phyloP scores from a whole-genome alignment of 1,139 yeast genomes.

The Geotrichum europaeum region DNA sequence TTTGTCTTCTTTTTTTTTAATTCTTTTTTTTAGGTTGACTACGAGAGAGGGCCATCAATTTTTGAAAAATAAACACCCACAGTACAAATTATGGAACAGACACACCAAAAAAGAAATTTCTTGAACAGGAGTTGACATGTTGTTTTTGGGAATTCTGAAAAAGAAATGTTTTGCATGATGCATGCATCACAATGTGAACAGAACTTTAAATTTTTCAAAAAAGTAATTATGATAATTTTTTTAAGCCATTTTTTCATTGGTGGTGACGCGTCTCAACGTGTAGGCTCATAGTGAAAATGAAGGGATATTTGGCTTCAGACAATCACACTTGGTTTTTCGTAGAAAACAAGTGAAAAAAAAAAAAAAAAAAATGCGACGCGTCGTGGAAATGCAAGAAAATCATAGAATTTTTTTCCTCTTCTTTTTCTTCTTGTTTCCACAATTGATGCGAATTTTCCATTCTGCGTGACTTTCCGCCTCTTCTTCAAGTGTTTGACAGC shows the following conservation, averaged over 20 bases:
- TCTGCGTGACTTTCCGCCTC: neutral
- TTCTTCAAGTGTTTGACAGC: neutral
- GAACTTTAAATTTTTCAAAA: neutral
- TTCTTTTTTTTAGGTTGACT: neutral
- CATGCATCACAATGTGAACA: neutral
- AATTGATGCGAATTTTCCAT: neutral
- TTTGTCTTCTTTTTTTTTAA: neutral
- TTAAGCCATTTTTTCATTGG: neutral
- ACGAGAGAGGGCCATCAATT: neutral
- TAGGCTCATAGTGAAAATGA: neutral
- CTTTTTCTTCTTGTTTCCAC: neutral
- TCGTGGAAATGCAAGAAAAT: neutral
- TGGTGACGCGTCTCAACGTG: neutral
- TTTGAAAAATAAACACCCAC: neutral
- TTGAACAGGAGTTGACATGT: neutral
- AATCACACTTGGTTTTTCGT: neutral
- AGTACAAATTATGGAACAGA: neutral
- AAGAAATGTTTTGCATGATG: neutral
- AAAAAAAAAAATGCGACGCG: neutral
- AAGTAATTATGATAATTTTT: neutral
- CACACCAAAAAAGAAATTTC: neutral
- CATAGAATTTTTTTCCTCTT: neutral
- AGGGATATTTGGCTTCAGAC: neutral
- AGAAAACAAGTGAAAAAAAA: neutral
- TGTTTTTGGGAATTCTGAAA: neutral